Evolutionary conservation across 768 basidiomycete genomes (phyloP).

Genomic region (Lentinula aciculospora): DNA sequence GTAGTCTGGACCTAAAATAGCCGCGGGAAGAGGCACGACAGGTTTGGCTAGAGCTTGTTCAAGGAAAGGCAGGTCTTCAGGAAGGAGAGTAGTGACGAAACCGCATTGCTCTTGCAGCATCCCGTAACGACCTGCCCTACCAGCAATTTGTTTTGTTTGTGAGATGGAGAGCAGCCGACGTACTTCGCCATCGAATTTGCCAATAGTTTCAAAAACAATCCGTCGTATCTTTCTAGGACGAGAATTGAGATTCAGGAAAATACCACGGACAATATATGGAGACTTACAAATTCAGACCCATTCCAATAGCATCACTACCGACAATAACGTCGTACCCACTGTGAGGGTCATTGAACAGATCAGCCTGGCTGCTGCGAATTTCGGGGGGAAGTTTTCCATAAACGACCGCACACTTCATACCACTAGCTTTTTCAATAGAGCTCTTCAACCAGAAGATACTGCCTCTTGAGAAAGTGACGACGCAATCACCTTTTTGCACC

Average conservation of each 20-base stretch:
- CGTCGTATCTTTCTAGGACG: slow-evolving; percentile 82
- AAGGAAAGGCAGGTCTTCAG: slow-evolving; percentile 58
- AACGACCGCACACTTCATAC: slow-evolving; percentile 82
- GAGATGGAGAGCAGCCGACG: slow-evolving; percentile 52
- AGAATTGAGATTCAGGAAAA: background rate
- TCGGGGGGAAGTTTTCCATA: slow-evolving; percentile 93
- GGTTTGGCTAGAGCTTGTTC: slow-evolving; percentile 46
- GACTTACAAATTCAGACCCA: slow-evolving; percentile 93
- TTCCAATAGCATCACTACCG: slow-evolving; percentile 93
- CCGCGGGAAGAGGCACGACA: slow-evolving; percentile 44
- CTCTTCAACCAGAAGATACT: slow-evolving; percentile 75
- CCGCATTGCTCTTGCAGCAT: slow-evolving; percentile 48
- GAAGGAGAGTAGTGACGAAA: slow-evolving; percentile 65
- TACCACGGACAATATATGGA: background rate
- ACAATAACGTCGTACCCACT: slow-evolving; percentile 88
- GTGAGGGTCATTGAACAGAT: slow-evolving; percentile 79
- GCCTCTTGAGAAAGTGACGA: slow-evolving; percentile 78
- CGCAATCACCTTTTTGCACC: slow-evolving; percentile 80
- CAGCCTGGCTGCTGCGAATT: slow-evolving; percentile 86
- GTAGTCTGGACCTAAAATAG: slow-evolving; percentile 32
- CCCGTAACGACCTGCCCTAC: slow-evolving; percentile 88
- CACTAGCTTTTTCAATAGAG: slow-evolving; percentile 64
- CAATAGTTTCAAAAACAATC: slow-evolving; percentile 67
- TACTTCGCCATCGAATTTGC: slow-evolving; percentile 51
- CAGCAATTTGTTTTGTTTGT: slow-evolving; percentile 90